Evolutionary conservation across 495 filamentous ascomycete genomes (phyloP).

Genomic region (Aspergillus homomorphus): DNA sequence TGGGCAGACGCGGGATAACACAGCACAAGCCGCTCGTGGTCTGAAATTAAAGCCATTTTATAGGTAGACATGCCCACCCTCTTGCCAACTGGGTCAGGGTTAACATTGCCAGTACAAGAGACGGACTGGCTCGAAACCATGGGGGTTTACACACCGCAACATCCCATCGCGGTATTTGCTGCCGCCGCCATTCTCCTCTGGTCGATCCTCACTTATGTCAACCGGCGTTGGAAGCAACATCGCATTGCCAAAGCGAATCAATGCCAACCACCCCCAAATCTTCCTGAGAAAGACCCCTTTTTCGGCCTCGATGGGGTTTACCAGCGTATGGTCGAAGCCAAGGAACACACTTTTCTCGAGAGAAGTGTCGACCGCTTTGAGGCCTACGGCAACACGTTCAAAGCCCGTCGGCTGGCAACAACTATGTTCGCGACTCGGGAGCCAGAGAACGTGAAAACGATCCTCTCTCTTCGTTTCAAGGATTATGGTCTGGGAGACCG

Average conservation of each 20-base stretch:
- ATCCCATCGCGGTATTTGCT: constrained; percentile 9
- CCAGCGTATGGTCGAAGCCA: constrained; percentile 8
- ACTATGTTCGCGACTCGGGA: constrained; percentile 24
- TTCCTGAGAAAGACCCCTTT: constrained; percentile 9
- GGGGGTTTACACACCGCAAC: constrained; percentile 3
- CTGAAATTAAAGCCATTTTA: background rate
- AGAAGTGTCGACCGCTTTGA: constrained; percentile 8
- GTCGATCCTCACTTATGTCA: constrained; percentile 13
- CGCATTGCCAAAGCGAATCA: constrained; percentile 17
- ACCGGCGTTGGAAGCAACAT: constrained; percentile 17
- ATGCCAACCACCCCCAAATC: constrained; percentile 12
- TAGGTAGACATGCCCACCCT: background rate
- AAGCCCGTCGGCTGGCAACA: constrained; percentile 12
- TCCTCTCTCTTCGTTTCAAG: constrained; percentile 71
- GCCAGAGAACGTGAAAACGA: constrained; percentile 37
- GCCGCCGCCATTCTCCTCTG: constrained; percentile 9
- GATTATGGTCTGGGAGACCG: constrained; percentile 49
- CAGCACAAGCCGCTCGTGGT: background rate
- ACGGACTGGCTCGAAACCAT: constrained; percentile 1
- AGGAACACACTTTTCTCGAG: constrained; percentile 16
- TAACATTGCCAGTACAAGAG: background rate
- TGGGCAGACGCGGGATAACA: background rate
- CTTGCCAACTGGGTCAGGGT: background rate
- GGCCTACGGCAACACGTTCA: constrained; percentile 17
- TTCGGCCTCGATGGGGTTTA: constrained; percentile 17